Evolutionary conservation across 2,329 filamentous ascomycete genomes (phyloP), one percentile per base, ranked within the genome.

Genomic region (Penicillium sp.): DNA sequence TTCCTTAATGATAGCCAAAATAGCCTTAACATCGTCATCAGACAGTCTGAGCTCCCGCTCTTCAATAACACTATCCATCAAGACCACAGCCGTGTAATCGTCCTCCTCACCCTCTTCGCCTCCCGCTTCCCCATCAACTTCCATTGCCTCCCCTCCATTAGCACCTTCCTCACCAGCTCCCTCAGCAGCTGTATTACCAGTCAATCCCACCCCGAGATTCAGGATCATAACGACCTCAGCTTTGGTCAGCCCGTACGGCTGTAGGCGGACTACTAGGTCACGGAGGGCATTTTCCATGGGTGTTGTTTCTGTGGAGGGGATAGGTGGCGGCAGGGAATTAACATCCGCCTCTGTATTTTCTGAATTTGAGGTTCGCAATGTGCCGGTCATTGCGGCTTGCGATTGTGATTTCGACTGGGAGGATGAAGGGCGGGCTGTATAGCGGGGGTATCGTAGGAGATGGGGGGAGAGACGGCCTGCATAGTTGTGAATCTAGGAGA

Each of bases 221-320:
- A 79, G 61, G 49, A 79, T 72, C 69, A 75, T 78, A 18, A 78
- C 59, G 10, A 77, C 74, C 62, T 80, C 78, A 0, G 74, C 76
- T 61, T 80, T 79, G 29, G 77, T 79, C 18, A 79, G 65, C 16
- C 70, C 71, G 47, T 72, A 78, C 0, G 74, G 73, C 42, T 72
- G 67, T 6, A 79, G 58, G 14, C 66, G 65, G 1, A 61, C 62
- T 24, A 79, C 67, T 4, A 78, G 63, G 9, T 69, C 62, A 9
- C 71, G 70, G 16, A 79, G 63, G 2, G 75, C 75, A 5, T 60
- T 57, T 45, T 78, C 76, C 37, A 77, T 68, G 0, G 71, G 68
- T 16, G 74, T 76, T 11, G 53, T 55, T 18, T 66, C 62, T 11
- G 52, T 45, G 11, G 52, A 60, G 0, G 58, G 50, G 9, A 55